Evolutionary conservation across 768 basidiomycete genomes (phyloP).

Genomic region (Kwoniella newhampshirensis): DNA sequence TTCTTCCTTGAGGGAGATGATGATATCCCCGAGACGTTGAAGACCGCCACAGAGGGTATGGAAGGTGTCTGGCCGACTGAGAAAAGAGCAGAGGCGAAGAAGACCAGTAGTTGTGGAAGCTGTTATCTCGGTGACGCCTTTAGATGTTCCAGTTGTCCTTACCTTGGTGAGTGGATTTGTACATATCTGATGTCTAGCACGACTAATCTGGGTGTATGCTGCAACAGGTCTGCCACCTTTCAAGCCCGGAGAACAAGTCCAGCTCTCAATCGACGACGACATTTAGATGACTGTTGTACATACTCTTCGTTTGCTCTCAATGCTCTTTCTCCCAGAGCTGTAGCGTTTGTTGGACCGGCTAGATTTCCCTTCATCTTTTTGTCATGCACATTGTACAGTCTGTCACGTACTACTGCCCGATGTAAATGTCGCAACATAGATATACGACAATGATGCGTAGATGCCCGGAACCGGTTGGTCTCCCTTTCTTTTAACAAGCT

Average conservation of each 20-base stretch:
- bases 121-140: constrained; percentile 99
- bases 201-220: constrained; percentile 7
- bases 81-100: constrained; percentile 49
- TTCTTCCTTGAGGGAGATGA: constrained; percentile 60
- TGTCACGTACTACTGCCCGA: too few relatives aligned
- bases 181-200: too few relatives aligned
- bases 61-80: constrained; percentile 52
- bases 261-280: constrained; percentile 86
- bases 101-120: constrained; percentile 91
- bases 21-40: constrained; percentile 55
- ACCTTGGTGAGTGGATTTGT: constrained; percentile 68
- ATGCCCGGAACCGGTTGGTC: too few relatives aligned
- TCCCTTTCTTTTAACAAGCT: too few relatives aligned
- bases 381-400: too few relatives aligned
- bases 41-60: constrained; percentile 46
- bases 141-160: constrained; percentile 92
- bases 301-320: too few relatives aligned
- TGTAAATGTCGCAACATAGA: too few relatives aligned
- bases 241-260: constrained; percentile 96
- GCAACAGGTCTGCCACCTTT: constrained; percentile 89
- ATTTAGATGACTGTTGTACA: constrained; percentile 56
- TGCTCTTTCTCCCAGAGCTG: too few relatives aligned
- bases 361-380: too few relatives aligned
- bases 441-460: too few relatives aligned
- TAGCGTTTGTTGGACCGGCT: too few relatives aligned